These are phyloP conservation scores for Ballota nigra DNA, from an alignment of 257 asterid species.

Conservation along the genomic window DNA sequence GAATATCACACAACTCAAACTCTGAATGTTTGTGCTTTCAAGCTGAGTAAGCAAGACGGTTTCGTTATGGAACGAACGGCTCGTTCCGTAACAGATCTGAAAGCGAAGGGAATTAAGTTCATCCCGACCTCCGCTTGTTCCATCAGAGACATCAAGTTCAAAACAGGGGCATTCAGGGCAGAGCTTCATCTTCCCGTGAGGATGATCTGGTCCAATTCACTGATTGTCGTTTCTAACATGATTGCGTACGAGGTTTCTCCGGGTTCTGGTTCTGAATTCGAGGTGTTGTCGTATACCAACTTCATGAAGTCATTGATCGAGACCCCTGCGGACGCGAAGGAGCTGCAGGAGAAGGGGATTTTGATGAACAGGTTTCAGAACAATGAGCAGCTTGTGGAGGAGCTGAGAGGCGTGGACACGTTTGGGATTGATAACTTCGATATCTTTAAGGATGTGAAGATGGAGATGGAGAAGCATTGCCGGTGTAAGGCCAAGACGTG, in stretches of 20 bases:
- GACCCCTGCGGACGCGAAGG: constrained; percentile 18
- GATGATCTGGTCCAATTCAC: neutral
- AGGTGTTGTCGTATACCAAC: constrained; percentile 12
- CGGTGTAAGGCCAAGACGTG: constrained; percentile 18
- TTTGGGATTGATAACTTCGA: constrained; percentile 16
- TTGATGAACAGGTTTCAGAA: constrained; percentile 7
- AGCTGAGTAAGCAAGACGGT: neutral
- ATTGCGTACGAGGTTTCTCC: constrained; percentile 25
- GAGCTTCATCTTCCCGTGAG: constrained; percentile 16
- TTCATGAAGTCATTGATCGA: constrained; percentile 17
- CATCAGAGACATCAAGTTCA: constrained; percentile 11
- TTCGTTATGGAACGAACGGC: neutral
- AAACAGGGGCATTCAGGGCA: neutral
- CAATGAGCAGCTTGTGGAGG: constrained; percentile 14
- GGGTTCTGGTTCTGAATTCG: neutral
- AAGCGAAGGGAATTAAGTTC: no score
- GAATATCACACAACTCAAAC: neutral
- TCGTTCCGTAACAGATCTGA: no score
- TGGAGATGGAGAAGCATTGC: constrained; percentile 19
- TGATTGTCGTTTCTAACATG: neutral
- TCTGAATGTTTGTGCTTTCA: neutral
- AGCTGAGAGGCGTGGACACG: neutral
- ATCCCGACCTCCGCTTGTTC: neutral
- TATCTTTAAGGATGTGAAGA: constrained; percentile 8
- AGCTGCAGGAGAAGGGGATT: constrained; percentile 23